Evolutionary conservation across 2,329 filamentous ascomycete species (phyloP).

Genomic region (Talaromyces sp.): DNA sequence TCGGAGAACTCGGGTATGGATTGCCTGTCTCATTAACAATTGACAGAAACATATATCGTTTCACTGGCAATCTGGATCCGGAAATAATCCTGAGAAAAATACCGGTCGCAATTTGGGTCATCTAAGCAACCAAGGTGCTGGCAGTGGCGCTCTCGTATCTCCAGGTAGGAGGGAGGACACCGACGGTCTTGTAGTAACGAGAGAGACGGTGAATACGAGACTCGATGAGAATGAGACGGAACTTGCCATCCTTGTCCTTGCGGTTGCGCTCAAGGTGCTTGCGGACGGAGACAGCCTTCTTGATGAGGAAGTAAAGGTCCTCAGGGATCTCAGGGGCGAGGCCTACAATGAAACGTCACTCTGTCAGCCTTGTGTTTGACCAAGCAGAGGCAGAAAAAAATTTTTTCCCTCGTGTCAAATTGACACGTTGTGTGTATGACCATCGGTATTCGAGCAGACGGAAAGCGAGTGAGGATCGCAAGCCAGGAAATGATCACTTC

Average conservation of each 20-base stretch:
- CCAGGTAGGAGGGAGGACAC: slow-evolving; percentile 85
- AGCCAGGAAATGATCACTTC: background rate
- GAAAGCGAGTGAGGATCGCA: background rate
- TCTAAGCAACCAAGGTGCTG: slow-evolving; percentile 88
- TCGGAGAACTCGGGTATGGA: background rate
- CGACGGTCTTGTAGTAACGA: slow-evolving; percentile 98
- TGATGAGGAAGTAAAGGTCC: slow-evolving; percentile 99
- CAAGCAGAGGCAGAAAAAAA: slow-evolving; percentile 74
- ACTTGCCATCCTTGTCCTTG: slow-evolving; percentile 99
- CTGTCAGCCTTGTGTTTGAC: slow-evolving; percentile 75
- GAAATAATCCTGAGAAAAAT: background rate
- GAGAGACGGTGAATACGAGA: slow-evolving; percentile 99
- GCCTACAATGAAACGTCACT: slow-evolving; percentile 78
- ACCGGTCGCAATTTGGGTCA: background rate
- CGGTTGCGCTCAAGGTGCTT: slow-evolving; percentile 99
- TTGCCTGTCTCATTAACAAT: background rate
- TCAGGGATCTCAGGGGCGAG: slow-evolving; percentile 98
- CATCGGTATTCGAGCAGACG: background rate
- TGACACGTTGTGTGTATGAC: background rate
- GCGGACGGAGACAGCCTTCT: slow-evolving; percentile 99
- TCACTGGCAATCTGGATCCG: slow-evolving; percentile 5
- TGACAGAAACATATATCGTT: background rate
- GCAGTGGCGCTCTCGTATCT: slow-evolving; percentile 98
- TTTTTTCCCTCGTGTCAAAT: slow-evolving; percentile 22
- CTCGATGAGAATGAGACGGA: slow-evolving; percentile 99